phyloP scores from a whole-genome alignment of 1,284 basidiomycete genomes.

The Cutaneotrichosporon sp. region DNA sequence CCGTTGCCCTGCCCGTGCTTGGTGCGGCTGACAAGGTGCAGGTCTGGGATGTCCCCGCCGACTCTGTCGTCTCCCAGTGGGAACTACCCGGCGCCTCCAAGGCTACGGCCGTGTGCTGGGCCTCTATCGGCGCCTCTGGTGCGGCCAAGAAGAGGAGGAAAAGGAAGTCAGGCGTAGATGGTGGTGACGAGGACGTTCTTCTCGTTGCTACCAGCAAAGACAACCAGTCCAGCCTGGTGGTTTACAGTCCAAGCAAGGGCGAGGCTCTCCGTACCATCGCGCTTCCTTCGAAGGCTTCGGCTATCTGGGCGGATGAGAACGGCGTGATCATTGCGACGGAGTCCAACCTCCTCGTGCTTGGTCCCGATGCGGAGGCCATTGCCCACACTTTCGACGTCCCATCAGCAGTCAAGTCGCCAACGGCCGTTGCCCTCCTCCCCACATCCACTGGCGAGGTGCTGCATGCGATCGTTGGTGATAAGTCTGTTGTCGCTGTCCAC shows the following conservation, averaged over 20 bases:
- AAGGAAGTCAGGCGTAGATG: conserved; percentile 21
- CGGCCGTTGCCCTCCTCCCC: conserved; percentile 35
- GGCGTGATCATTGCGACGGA: conserved; percentile 30
- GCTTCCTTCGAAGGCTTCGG: conserved; percentile 30
- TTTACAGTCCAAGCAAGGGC: conserved; percentile 30
- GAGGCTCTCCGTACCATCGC: conserved; percentile 31
- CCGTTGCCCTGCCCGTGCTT: conserved; percentile 41
- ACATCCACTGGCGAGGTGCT: conserved; percentile 31
- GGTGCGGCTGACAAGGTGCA: conserved; percentile 46
- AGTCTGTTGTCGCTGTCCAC: conserved; percentile 32
- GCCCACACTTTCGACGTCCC: conserved; percentile 34
- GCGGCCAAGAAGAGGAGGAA: conserved; percentile 32
- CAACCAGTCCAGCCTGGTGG: conserved; percentile 21
- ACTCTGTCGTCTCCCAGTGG: conserved; percentile 45
- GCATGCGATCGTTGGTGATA: conserved; percentile 33
- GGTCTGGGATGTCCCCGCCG: conserved; percentile 44
- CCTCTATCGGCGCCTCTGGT: conserved; percentile 20
- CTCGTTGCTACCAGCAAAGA: conserved; percentile 36
- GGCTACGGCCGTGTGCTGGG: conserved; percentile 39
- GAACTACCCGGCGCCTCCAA: conserved; percentile 43
- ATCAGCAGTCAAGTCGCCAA: conserved; percentile 22
- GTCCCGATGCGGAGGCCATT: conserved; percentile 29
- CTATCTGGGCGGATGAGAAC: conserved; percentile 34
- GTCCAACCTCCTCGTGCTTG: conserved; percentile 33
- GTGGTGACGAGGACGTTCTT: conserved; percentile 31